Evolutionary conservation across 108 stramenopile species (phyloP).

Genomic region (Fragilariopsis cylindrus): DNA sequence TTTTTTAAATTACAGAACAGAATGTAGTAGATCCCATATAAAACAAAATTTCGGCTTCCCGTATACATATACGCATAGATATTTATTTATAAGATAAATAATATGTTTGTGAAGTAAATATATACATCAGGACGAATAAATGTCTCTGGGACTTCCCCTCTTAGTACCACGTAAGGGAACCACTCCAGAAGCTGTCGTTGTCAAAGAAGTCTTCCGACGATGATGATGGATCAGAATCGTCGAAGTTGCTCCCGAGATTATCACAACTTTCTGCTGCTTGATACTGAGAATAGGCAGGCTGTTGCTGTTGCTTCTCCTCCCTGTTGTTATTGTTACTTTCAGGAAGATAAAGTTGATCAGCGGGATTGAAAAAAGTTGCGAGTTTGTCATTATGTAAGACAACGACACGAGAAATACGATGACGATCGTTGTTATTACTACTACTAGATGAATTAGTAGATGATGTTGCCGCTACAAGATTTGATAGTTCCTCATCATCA

Average conservation of each 20-base stretch:
- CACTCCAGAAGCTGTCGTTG: slow-evolving; percentile 91
- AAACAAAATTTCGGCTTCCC: slow-evolving; percentile 15
- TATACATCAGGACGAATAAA: slow-evolving; percentile 8
- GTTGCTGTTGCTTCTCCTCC: slow-evolving; percentile 13
- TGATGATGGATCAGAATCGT: slow-evolving; percentile 1
- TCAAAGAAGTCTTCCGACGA: slow-evolving; percentile 68
- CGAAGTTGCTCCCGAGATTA: not conserved
- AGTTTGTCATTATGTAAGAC: slow-evolving; percentile 77
- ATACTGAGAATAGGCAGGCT: too few species aligned
- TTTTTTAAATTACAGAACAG: not conserved
- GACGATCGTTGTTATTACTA: slow-evolving; percentile 30
- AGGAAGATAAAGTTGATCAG: not conserved
- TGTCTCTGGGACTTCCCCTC: slow-evolving; percentile 17
- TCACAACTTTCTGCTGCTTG: too few species aligned
- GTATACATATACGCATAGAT: not conserved
- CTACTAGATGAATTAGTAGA: slow-evolving; percentile 10
- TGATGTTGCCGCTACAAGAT: slow-evolving; percentile 23
- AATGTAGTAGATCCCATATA: slow-evolving; percentile 15
- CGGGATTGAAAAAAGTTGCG: slow-evolving; percentile 68
- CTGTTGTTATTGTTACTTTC: not conserved
- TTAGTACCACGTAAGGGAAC: slow-evolving; percentile 89
- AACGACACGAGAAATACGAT: slow-evolving; percentile 79
- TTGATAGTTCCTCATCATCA: slow-evolving; percentile 34
- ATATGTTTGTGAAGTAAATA: slow-evolving; percentile 7
- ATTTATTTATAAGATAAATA: not conserved